Evolutionary conservation across 2,329 filamentous ascomycete species (phyloP).

Genomic region (Neofusicoccum cordaticola): DNA sequence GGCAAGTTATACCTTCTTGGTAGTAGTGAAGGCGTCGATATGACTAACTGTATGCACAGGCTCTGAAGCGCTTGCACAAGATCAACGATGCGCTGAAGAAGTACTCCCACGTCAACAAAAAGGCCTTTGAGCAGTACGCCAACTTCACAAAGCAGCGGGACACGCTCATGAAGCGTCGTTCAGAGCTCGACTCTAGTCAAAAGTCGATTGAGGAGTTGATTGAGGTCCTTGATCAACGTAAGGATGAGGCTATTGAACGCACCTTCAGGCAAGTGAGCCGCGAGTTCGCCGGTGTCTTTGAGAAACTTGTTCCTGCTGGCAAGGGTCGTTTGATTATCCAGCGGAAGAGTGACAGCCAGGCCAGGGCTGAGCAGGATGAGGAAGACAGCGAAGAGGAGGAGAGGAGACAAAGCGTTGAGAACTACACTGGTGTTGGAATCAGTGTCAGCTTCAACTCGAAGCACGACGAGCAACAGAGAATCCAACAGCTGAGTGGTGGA

Average conservation of each 20-base stretch:
- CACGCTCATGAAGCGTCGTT: constrained; percentile 75
- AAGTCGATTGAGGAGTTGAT: constrained; percentile 89
- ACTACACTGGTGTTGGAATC: constrained; percentile 94
- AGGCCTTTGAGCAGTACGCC: constrained; percentile 98
- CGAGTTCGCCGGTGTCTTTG: constrained; percentile 90
- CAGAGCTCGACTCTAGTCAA: constrained; percentile 84
- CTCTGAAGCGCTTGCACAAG: constrained; percentile 71
- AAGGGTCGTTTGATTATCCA: constrained; percentile 91
- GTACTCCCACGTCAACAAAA: constrained; percentile 98
- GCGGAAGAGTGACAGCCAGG: constrained; percentile 73
- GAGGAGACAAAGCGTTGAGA: constrained; percentile 67
- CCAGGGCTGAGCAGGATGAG: constrained; percentile 60
- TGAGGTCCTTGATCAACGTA: constrained; percentile 85
- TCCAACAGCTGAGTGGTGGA: constrained; percentile 93
- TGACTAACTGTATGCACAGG: constrained; percentile 19
- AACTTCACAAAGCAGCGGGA: constrained; percentile 93
- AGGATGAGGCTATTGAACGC: constrained; percentile 96
- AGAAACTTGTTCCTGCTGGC: constrained; percentile 90
- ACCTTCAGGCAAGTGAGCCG: constrained; percentile 97
- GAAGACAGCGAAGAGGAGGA: constrained; percentile 46
- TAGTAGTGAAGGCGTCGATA: constrained; percentile 20
- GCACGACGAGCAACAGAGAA: constrained; percentile 95
- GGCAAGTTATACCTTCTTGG: constrained; percentile 29
- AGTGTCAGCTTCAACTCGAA: constrained; percentile 98
- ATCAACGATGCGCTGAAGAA: constrained; percentile 93